phyloP scores from a whole-genome alignment of 2,329 filamentous ascomycete species.

The Lachnellula suecica region DNA sequence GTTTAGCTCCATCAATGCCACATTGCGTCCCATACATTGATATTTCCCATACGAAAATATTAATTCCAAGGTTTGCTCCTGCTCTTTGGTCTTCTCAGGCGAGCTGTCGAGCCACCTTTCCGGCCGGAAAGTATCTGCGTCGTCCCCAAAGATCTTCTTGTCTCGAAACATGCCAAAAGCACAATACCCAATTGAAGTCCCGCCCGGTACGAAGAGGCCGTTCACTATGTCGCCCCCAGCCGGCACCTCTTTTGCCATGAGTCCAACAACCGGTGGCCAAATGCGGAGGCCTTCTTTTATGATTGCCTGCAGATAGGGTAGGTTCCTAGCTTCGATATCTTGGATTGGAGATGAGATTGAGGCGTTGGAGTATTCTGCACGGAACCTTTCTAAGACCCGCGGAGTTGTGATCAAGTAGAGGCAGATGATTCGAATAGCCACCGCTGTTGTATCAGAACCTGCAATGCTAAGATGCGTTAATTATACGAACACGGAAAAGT shows the following conservation, averaged over 20 bases:
- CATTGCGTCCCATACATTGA: constrained; percentile 45
- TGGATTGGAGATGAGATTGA: too few species aligned
- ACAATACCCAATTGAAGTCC: constrained; percentile 32
- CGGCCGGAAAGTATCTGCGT: constrained; percentile 43
- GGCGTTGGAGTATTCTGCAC: too few species aligned
- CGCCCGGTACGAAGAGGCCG: constrained; percentile 11
- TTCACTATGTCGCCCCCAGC: constrained; percentile 12
- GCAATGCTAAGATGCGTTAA: too few species aligned
- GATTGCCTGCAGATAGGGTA: constrained; percentile 49
- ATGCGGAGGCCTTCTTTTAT: constrained; percentile 49
- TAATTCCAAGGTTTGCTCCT: constrained; percentile 40
- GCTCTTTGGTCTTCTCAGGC: constrained; percentile 23
- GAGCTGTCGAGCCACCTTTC: constrained; percentile 45
- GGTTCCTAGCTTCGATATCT: constrained; percentile 8
- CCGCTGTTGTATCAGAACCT: too few species aligned
- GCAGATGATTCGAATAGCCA: too few species aligned
- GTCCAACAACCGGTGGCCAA: constrained; percentile 40
- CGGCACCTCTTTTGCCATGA: constrained; percentile 16
- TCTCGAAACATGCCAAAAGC: constrained; percentile 37
- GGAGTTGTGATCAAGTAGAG: too few species aligned
- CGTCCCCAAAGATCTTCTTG: constrained; percentile 35
- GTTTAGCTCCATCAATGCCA: constrained; percentile 48
- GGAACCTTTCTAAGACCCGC: too few species aligned
- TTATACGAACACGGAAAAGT: too few species aligned
- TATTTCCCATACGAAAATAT: constrained; percentile 44